These are phyloP conservation scores for Cordyceps pruinosa DNA, from an alignment of 2,329 filamentous ascomycete genomes.

Conservation along the genomic window DNA sequence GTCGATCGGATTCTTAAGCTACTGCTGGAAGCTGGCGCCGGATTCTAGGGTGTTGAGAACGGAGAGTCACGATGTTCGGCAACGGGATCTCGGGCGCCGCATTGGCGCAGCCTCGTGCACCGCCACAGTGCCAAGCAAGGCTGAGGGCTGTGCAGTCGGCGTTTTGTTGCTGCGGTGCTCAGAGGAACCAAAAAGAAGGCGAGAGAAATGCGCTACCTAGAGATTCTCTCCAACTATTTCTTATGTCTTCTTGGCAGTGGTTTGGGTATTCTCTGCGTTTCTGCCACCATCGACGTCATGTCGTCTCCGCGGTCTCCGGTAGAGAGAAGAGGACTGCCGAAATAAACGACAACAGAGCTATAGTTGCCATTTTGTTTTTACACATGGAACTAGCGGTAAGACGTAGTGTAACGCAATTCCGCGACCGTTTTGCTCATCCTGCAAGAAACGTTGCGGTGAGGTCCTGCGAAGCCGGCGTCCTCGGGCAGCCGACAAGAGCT, in stretches of 20 bases:
- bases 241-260: neutral
- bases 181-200: neutral
- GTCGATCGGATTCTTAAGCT: too few species aligned
- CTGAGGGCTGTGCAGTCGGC: neutral
- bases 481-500: neutral
- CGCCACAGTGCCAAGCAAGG: neutral
- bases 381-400: neutral
- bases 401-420: too few species aligned
- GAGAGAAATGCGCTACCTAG: neutral
- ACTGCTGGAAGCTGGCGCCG: too few species aligned
- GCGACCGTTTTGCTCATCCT: too few species aligned
- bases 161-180: neutral
- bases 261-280: neutral
- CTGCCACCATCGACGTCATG: neutral
- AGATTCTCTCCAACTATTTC: neutral
- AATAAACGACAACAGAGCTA: neutral
- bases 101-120: neutral
- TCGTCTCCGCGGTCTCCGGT: neutral
- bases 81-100: neutral
- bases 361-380: neutral
- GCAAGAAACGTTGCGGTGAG: neutral
- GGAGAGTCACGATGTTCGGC: too few species aligned
- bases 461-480: neutral
- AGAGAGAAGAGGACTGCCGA: neutral
- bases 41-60: too few species aligned